Evolutionary conservation across 805 yeast genomes (phyloP).

Genomic region (Grigorovia transvaalensis): DNA sequence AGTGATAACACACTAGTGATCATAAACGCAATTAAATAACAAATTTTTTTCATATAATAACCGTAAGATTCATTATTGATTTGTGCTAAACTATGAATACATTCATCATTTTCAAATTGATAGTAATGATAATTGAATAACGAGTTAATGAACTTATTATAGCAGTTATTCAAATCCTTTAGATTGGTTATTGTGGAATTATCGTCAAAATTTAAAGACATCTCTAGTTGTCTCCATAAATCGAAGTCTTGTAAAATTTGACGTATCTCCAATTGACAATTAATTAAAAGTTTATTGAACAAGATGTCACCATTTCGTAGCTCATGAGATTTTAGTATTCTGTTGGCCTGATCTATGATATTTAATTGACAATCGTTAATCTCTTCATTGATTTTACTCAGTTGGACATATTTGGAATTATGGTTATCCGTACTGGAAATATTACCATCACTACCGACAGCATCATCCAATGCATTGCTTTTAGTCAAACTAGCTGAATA

Average conservation of each 20-base stretch:
- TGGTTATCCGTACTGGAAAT: not conserved
- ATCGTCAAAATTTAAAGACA: not conserved
- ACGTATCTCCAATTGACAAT: constrained; percentile 24
- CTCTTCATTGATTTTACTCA: constrained; percentile 26
- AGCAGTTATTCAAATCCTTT: constrained; percentile 16
- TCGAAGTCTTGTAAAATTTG: constrained; percentile 11
- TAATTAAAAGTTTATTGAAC: constrained; percentile 16
- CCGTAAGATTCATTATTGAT: constrained; percentile 9
- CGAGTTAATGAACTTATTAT: constrained; percentile 22
- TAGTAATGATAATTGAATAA: constrained; percentile 23
- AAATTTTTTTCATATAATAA: constrained; percentile 1
- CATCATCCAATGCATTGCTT: not conserved
- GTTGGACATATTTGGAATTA: constrained; percentile 19
- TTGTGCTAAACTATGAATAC: constrained; percentile 22
- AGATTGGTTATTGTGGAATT: not conserved
- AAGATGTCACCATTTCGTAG: constrained; percentile 14
- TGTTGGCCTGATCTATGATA: constrained; percentile 19
- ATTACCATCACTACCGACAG: not conserved
- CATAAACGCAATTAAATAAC: constrained; percentile 7
- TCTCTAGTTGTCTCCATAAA: constrained; percentile 4
- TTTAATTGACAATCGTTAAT: constrained; percentile 22
- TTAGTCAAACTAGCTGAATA: constrained; percentile 6
- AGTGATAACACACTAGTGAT: constrained; percentile 11
- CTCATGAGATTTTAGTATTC: constrained; percentile 15
- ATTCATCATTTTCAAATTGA: constrained; percentile 17